Base-by-base conservation (phyloP, 805 yeast genomes). In the Naumovozyma dairenensis region DNA sequence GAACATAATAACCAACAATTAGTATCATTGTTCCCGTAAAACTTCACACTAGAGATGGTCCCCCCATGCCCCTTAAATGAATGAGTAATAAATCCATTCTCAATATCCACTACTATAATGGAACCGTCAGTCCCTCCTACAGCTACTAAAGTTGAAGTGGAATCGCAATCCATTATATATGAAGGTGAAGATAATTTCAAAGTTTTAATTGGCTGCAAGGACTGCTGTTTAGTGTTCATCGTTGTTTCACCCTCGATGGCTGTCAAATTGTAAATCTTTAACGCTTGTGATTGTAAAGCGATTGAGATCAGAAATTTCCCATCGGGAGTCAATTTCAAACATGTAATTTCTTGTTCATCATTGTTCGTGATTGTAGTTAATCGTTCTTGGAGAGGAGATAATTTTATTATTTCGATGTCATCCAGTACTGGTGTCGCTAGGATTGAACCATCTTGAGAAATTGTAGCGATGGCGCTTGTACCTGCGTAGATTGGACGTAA, bases 61-160 rank as follows among this genome's bases (percentile, higher is more conserved):
- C 92, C 78, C 15, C 95, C 94, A 55, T 92, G 99, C 1, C 98
- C 97, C 55, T 82, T 80, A 37, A 92, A 69, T 10, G 84, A 77
- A 58, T 92, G 98, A 0, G 98, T 92, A 3, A 80, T 73, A 44
- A 71, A 84, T 1, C 92, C 87, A 22, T 86, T 86, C 43, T 77
- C 87, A 24, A 92, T 69, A 57, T 92, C 99, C 80, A 94, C 86
- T 1, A 92, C 93, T 29, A 83, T 77, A 13, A 87, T 80, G 27
- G 77, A 71, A 31, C 98, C 97, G 57, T 92, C 98, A 1, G 96
- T 81, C 30, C 94, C 86, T 25, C 99, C 99, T 51, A 92, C 77
- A 14, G 96, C 94, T 49, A 87, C 73, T 24, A 92, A 64, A 3
- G 94, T 76, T 2, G 94, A 79, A 0, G 96, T 84, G 3, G 71